Evolutionary conservation across 306 rosid species (phyloP), one percentile per base, ranked within the genome.

Genomic region (Gleditsia sinensis): DNA sequence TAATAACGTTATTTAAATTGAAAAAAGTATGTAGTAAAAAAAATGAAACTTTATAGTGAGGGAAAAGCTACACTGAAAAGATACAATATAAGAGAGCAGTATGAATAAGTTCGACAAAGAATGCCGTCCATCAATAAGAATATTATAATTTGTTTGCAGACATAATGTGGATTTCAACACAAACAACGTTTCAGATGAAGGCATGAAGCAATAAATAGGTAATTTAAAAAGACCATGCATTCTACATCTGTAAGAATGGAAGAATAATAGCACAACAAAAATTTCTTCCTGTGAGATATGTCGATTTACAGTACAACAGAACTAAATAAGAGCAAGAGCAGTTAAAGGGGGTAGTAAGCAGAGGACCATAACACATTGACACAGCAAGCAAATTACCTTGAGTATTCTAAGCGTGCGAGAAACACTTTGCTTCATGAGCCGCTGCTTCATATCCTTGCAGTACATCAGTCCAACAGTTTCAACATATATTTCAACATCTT

Each of bases 391-490:
- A 51, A 76, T 75, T 81, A 93, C 98, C 93, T 91, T 91, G 20
- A 93, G 89, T 53, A 91, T 86, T 30, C 97, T 88, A 53, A 91
- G 93, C 13, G 88, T 86, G 25, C 98, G 91, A 2, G 93, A 70
- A 77, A 93, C 98, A 24, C 82, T 89, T 79, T 91, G 97, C 87
- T 89, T 93, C 91, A 93, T 91, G 60, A 93, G 84, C 74, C 97
- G 76, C 66, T 89, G 96, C 83, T 79, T 93, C 86, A 86, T 86
- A 64, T 91, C 97, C 68, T 89, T 93, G 85, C 96, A 91, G 78
- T 93, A 93, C 98, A 93, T 93, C 68, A 93, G 83, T 28, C 98
- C 96, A 71, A 93, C 92, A 74, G 94, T 87, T 74, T 93, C 96
- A 72, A 93, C 92, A 77, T 85, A 93, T 73, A 88, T 91, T 77